Base-by-base conservation (phyloP, 441 rosid genomes). In the Eruca vesicaria region DNA sequence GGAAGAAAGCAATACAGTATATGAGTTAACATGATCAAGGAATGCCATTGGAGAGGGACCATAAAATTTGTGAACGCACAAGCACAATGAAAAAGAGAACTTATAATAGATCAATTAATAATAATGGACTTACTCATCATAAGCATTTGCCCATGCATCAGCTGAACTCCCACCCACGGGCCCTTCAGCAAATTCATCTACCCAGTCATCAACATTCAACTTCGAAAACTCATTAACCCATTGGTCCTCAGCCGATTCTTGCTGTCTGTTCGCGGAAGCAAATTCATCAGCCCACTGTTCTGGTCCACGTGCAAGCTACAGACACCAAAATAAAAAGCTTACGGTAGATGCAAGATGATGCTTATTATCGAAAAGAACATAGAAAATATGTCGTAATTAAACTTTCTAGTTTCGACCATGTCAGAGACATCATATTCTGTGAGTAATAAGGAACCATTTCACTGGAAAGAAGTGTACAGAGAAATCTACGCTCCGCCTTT, bases 151-250 rank as follows among this genome's bases (percentile, higher is more conserved):
- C 99, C 99, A 96, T 67, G 73, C 82, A 85, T 90, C 97, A 69
- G 87, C 80, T 19, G 93, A 79, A 84, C 79, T 82, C 58, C 82
- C 94, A 56, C 88, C 96, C 56, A 83, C 69, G 61, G 88, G 86
- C 79, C 89, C 92, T 71, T 90, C 97, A 43, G 90, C 93, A 82
- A 91, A 96, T 85, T 96, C 99, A 62, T 96, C 99, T 16, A 61
- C 87, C 98, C 98, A 96, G 80, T 93, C 97, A 86, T 86, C 76
- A 71, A 93, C 92, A 82, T 89, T 80, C 84, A 93, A 84, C 84
- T 96, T 93, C 31, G 99, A 93, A 83, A 96, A 93, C 84, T 92
- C 99, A 82, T 93, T 82, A 48, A 86, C 97, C 98, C 98, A 92
- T 76, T 89, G 89, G 85, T 92, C 94, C 57, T 91, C 97, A 53